These are phyloP conservation scores for Malassezia sp. DNA, from an alignment of 1,284 basidiomycete genomes.

Conservation along the genomic window DNA sequence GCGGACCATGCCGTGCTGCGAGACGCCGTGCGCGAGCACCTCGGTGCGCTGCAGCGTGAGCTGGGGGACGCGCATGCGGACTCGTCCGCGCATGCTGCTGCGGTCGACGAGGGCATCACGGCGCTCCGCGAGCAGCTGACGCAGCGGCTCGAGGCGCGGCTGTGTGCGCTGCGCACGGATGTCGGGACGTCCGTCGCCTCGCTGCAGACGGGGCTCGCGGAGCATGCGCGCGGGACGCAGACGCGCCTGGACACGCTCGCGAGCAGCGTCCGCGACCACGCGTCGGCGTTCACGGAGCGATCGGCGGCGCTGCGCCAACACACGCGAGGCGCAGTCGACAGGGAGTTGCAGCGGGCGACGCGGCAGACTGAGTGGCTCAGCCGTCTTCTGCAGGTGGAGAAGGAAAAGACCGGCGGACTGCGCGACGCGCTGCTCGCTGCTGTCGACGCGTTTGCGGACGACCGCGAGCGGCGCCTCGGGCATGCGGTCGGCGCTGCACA, in stretches of 20 bases:
- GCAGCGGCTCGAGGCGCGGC: background rate
- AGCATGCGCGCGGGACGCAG: background rate
- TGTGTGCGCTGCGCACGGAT: background rate
- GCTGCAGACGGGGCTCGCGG: background rate
- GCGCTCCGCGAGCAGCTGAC: background rate
- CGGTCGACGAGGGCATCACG: background rate
- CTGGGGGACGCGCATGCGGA: background rate
- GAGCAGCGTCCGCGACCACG: background rate
- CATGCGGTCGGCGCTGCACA: background rate
- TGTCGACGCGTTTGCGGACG: constrained; percentile 5
- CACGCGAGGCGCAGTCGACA: background rate
- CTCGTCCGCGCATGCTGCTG: background rate
- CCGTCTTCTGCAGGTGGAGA: background rate
- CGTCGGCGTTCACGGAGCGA: background rate
- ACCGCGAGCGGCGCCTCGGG: constrained; percentile 1
- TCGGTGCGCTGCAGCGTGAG: background rate
- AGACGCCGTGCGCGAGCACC: background rate
- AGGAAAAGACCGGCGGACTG: constrained; percentile 1
- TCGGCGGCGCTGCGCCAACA: background rate
- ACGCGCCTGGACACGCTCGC: background rate
- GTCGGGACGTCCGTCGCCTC: background rate
- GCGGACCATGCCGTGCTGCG: background rate
- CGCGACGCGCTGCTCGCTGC: background rate
- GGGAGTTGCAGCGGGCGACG: background rate
- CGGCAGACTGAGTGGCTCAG: background rate